phyloP scores from a whole-genome alignment of 805 yeast genomes.

The Cyberlindnera galapagoensis region DNA sequence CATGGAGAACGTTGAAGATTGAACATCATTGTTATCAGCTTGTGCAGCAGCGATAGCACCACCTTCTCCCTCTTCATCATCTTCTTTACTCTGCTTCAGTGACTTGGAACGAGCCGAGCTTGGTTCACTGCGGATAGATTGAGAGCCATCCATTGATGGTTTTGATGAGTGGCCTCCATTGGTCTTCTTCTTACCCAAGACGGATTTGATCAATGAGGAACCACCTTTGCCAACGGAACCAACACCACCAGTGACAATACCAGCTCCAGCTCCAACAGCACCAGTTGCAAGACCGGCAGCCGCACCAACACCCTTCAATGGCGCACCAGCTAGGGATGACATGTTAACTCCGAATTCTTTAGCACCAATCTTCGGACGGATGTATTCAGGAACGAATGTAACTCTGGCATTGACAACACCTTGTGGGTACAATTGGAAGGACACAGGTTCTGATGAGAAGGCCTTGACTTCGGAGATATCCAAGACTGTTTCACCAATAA shows the following conservation, averaged over 20 bases:
- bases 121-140: conserved; percentile 3
- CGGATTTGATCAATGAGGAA: conserved; percentile 32
- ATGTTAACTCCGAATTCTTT: conserved; percentile 36
- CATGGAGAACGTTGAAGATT: conserved; percentile 17
- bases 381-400: conserved; percentile 56
- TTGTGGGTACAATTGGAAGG: conserved; percentile 52
- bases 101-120: conserved; percentile 5
- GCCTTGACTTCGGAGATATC: conserved; percentile 47
- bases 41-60: conserved; percentile 8
- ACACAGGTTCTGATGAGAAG: conserved; percentile 36
- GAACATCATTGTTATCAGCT: too few species aligned
- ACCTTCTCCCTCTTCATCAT: conserved; percentile 2
- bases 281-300: conserved; percentile 36
- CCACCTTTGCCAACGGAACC: conserved; percentile 40
- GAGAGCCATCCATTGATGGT: conserved; percentile 19
- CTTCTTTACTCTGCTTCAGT: too few species aligned
- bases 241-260: conserved; percentile 32
- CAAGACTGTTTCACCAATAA: conserved; percentile 45
- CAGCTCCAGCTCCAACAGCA: conserved; percentile 34
- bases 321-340: conserved; percentile 35
- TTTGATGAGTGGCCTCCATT: conserved; percentile 28
- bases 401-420: conserved; percentile 53
- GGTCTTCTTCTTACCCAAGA: conserved; percentile 26
- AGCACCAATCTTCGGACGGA: conserved; percentile 51
- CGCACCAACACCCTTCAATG: conserved; percentile 40